Evolutionary conservation across 148 eudicot genomes (phyloP), one percentile per base, ranked within the genome.

Genomic region (Mesembryanthemum crystallinum): DNA sequence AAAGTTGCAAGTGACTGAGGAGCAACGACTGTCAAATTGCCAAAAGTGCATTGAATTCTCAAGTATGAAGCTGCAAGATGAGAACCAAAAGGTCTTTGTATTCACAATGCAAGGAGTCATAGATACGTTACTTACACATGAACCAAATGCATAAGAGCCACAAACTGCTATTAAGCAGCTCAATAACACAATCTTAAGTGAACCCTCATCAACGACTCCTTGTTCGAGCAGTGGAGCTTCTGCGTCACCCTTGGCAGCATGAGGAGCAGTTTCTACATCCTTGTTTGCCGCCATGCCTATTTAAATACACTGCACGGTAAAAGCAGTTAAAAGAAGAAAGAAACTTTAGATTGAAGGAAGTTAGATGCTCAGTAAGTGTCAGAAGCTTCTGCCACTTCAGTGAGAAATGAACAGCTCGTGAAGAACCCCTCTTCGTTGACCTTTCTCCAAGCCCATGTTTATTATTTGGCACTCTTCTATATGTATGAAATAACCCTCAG

Each of bases 81-180:
- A 35, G 49, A 12, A 45, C 14, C 49, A 45, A 11, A 45, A 1
- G 14, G 7, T 45, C 49, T 45, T 45, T 2, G 15, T 60, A 6
- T 58, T 58, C 63, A 23, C 28, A 58, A 58, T 58, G 27, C 2
- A 39, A 39, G 43, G 28, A 58, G 29, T 11, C 27, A 58, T 10
- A 58, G 30, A 61, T 10, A 14, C 35, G 11, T 61, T 11, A 76
- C 94, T 79, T 82, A 88, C 94, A 68, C 88, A 86, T n/a, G 81
- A 69, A 55, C 94, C 94, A 70, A 90, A 90, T 43, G 83, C 85
- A 73, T 81, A 90, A 73, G 94, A 90, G 55, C 94, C 94, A 60
- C 88, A 90, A 78, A 90, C 86, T 27, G 94, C 91, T 15, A 83
- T 83, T 24, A 88, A 78, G 70, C 91, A 88, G 72, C 87, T 82